A percentile compares a stretch with the other conserved stretches of the same genome.
phyloP scores from a whole-genome alignment of 1,284 basidiomycete genomes.

The Apiotrichum gamsii region DNA sequence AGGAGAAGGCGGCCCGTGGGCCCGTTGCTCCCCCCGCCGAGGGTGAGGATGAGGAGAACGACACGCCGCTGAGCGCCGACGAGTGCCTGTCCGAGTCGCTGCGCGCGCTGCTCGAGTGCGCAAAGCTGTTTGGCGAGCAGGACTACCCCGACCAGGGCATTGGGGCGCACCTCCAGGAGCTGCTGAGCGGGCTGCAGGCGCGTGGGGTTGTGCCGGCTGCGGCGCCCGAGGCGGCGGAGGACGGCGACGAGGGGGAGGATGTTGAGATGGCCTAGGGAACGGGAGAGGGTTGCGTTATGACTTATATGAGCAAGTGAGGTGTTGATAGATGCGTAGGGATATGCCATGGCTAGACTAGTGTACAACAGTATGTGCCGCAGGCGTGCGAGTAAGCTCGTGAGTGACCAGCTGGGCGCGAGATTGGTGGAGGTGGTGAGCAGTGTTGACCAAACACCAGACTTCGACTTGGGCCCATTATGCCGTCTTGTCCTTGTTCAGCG shows the following conservation, averaged over 20 bases:
- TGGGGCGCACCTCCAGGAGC: conserved; percentile 67
- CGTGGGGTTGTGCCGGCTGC: conserved; percentile 63
- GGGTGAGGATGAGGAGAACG: conserved; percentile 45
- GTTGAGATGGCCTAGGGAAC: conserved; percentile 56
- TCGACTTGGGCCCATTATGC: too few relatives aligned
- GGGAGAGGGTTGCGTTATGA: too few relatives aligned
- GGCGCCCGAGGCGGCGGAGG: conserved; percentile 50
- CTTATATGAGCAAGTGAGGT: too few relatives aligned
- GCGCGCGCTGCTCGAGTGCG: conserved; percentile 76
- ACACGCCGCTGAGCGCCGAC: conserved; percentile 60
- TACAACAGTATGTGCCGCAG: background rate
- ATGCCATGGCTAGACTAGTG: background rate
- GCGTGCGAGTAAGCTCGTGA: background rate
- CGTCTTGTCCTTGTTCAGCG: conserved; percentile 2
- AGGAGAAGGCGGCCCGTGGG: background rate
- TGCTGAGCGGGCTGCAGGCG: conserved; percentile 62
- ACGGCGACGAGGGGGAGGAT: conserved; percentile 52
- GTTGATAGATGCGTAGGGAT: background rate
- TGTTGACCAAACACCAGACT: conserved; percentile 7
- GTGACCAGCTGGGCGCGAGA: background rate
- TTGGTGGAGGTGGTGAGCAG: background rate
- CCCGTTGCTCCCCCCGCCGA: background rate
- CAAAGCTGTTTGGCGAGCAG: conserved; percentile 64
- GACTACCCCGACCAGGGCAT: conserved; percentile 72
- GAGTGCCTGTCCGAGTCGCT: conserved; percentile 74